Evolutionary conservation across 495 filamentous ascomycete species (phyloP).

Genomic region (Hypomontagnella monticulosa): DNA sequence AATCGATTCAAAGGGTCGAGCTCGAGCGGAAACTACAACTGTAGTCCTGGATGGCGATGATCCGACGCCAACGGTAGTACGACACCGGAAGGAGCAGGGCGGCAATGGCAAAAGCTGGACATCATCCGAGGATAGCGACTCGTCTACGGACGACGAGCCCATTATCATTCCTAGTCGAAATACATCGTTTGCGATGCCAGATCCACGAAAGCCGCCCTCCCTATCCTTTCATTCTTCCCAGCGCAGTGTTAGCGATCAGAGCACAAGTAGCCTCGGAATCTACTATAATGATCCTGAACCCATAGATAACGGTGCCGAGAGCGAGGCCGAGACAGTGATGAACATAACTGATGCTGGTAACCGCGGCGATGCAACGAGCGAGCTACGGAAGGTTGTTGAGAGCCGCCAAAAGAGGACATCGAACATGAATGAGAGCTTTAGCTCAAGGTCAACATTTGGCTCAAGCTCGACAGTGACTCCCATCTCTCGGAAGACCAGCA

Average conservation of each 20-base stretch:
- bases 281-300: constrained; percentile 36
- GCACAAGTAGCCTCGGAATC: constrained; percentile 52
- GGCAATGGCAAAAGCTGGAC: constrained; percentile 45
- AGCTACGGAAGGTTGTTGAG: constrained; percentile 77
- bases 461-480: constrained; percentile 61
- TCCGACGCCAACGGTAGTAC: constrained; percentile 36
- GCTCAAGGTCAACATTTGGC: constrained; percentile 35
- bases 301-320: constrained; percentile 52
- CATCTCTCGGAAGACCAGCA: constrained; percentile 72
- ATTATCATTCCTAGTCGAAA: constrained; percentile 72
- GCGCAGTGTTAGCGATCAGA: constrained; percentile 55
- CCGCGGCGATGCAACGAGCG: constrained; percentile 63
- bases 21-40: constrained; percentile 75
- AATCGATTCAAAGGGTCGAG: constrained; percentile 76
- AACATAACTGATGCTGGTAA: constrained; percentile 52
- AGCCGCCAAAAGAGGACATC: constrained; percentile 64
- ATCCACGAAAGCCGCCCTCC: constrained; percentile 57
- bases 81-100: constrained; percentile 32
- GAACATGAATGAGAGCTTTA: constrained; percentile 38
- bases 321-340: constrained; percentile 67
- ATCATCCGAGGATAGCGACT: constrained; percentile 59
- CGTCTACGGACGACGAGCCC: constrained; percentile 72
- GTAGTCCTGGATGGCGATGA: constrained; percentile 60
- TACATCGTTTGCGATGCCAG: constrained; percentile 68
- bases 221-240: constrained; percentile 66